A percentile compares a stretch with the other conserved stretches of the same genome.
These are phyloP conservation scores for Oenanthe sinensis DNA, from an alignment of 129 eudicot genomes.

Conservation along the genomic window DNA sequence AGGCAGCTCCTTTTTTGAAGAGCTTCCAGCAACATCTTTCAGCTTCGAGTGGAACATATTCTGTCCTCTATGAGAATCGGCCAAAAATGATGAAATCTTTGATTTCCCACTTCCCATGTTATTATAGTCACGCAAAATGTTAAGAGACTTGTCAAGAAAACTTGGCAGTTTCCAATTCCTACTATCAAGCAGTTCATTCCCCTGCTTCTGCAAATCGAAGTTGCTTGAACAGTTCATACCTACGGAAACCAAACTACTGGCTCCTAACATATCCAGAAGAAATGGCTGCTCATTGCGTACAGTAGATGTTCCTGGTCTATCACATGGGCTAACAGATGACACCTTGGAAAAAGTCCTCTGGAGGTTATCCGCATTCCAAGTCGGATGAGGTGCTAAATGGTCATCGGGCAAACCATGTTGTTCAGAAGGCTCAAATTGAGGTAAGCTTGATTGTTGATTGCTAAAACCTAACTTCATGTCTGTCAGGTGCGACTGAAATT, in stretches of 20 bases:
- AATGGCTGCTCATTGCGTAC: conserved; percentile 23
- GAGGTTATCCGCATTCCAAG: conserved; percentile 36
- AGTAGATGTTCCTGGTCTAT: conserved; percentile 20
- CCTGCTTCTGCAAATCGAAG: conserved; percentile 20
- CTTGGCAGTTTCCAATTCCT: conserved; percentile 31
- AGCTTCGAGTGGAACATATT: conserved; percentile 25
- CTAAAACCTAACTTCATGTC: conserved; percentile 76
- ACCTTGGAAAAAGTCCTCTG: conserved; percentile 24
- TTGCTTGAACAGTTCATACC: conserved; percentile 34
- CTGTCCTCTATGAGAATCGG: conserved; percentile 14
- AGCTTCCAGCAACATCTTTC: conserved; percentile 30
- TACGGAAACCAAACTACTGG: conserved; percentile 30
- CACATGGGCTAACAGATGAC: conserved; percentile 30
- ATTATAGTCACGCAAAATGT: conserved; percentile 13
- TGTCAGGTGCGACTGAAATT: conserved; percentile 52
- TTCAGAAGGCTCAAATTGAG: conserved; percentile 30
- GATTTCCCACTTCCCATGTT: conserved; percentile 19
- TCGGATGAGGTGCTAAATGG: conserved; percentile 26
- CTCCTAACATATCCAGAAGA: conserved; percentile 36
- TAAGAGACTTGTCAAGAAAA: conserved; percentile 26
- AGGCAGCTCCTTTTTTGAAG: conserved; percentile 49
- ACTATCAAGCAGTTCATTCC: conserved; percentile 23
- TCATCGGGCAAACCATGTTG: conserved; percentile 25
- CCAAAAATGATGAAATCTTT: conserved; percentile 4
- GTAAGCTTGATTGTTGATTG: conserved; percentile 38